These are phyloP conservation scores for Knufia petricola DNA, from an alignment of 2,329 filamentous ascomycete genomes.

Conservation along the genomic window DNA sequence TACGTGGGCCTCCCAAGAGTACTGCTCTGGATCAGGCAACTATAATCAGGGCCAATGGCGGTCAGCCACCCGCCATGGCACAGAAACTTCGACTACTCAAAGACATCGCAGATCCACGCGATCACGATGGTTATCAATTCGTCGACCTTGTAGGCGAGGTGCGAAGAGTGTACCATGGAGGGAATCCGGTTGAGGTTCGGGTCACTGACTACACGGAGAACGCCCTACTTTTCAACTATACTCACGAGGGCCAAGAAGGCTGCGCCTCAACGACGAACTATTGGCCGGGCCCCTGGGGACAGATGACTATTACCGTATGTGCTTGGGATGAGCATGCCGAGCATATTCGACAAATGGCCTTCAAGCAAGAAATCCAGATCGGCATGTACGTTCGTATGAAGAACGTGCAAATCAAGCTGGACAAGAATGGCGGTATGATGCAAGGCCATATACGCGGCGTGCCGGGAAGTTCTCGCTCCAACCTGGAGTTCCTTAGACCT, in stretches of 20 bases:
- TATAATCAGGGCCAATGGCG: constrained; percentile 14
- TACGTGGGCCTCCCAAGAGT: constrained; percentile 8
- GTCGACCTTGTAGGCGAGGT: constrained; percentile 65
- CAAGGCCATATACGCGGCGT: constrained; percentile 67
- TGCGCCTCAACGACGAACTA: constrained; percentile 36
- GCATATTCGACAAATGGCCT: constrained; percentile 38
- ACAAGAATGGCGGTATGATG: constrained; percentile 44
- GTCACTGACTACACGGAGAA: constrained; percentile 78
- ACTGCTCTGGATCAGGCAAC: constrained; percentile 12
- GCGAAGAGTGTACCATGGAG: constrained; percentile 44
- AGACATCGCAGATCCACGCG: constrained; percentile 41
- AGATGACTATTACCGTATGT: constrained; percentile 60
- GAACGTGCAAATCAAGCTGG: constrained; percentile 62
- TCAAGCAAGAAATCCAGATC: constrained; percentile 38
- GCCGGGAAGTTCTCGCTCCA: constrained; percentile 43
- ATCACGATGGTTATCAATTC: constrained; percentile 37
- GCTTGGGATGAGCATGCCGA: constrained; percentile 59
- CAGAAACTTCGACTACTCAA: constrained; percentile 56
- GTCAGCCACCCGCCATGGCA: not conserved
- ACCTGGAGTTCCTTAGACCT: constrained; percentile 45
- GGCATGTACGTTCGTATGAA: constrained; percentile 47
- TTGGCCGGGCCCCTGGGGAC: constrained; percentile 65
- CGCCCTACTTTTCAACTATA: constrained; percentile 49
- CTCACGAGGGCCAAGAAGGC: constrained; percentile 35
- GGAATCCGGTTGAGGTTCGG: constrained; percentile 53